A percentile compares a stretch with the other conserved stretches of the same genome.
phyloP scores from a whole-genome alignment of 2,329 filamentous ascomycete species.

The Ophiostoma perfectum region DNA sequence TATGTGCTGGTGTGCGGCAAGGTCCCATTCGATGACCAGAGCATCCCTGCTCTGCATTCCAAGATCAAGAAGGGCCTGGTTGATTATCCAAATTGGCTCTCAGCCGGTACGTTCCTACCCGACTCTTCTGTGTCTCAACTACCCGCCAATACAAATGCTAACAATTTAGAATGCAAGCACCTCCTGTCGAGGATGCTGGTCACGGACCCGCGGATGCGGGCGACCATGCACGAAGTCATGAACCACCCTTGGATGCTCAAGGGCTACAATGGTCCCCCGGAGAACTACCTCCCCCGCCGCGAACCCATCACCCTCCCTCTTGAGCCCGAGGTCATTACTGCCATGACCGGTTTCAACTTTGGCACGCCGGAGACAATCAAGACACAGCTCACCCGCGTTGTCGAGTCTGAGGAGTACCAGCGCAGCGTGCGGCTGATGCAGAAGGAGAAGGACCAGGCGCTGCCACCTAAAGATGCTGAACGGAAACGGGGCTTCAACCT shows the following conservation, averaged over 20 bases:
- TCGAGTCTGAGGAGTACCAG: constrained; percentile 93
- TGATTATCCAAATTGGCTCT: constrained; percentile 92
- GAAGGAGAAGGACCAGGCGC: constrained; percentile 58
- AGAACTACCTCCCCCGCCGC: constrained; percentile 78
- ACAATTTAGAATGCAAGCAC: constrained; percentile 75
- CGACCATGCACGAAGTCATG: constrained; percentile 86
- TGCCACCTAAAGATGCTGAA: constrained; percentile 60
- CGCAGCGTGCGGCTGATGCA: constrained; percentile 67
- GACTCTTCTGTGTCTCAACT: neutral
- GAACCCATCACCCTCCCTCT: constrained; percentile 82
- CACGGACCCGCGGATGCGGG: constrained; percentile 82
- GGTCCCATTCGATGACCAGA: constrained; percentile 97
- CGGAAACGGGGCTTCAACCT: constrained; percentile 83
- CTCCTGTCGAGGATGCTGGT: constrained; percentile 93
- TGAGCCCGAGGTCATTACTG: constrained; percentile 75
- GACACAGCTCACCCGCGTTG: constrained; percentile 72
- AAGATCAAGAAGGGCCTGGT: constrained; percentile 98
- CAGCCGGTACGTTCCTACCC: constrained; percentile 59
- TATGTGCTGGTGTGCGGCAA: constrained; percentile 97
- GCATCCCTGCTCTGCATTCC: constrained; percentile 94
- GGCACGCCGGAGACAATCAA: constrained; percentile 79
- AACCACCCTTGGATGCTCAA: constrained; percentile 94
- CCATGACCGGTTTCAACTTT: constrained; percentile 98
- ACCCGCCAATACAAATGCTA: neutral
- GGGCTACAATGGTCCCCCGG: constrained; percentile 77